Evolutionary conservation across 2,329 filamentous ascomycete species (phyloP), one percentile per base, ranked within the genome.

Genomic region (Cladophialophora yegresii): DNA sequence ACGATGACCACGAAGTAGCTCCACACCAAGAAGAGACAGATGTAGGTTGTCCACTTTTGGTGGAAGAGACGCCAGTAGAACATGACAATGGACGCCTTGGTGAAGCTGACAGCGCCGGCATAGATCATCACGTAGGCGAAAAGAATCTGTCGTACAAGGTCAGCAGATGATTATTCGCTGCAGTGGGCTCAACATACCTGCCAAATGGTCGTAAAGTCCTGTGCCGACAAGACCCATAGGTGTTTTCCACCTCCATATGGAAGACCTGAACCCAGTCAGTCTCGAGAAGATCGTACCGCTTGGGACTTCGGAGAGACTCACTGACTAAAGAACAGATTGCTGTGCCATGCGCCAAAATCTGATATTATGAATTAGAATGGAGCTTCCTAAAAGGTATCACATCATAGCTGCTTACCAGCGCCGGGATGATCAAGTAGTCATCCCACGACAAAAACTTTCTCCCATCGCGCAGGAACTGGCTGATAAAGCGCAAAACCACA

Each of bases 61-160:
- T 28, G 54, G 45, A 57, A 57, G 36, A 57, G 54, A 47, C 54
- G 54, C 54, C 54, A 57, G 54, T 57, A 57, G 54, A 47, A 57
- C 54, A 57, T 57, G 54, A 57, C 54, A 33, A 57, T 57, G 54
- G 54, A 57, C 47, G 54, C 54, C 20, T 57, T 57, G 40, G 54
- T 57, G 54, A 57, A 57, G 54, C 54, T 57, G 54, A 57, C 54
- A 33, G 54, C 54, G 54, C 54, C 54, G 47, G 54, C 54, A 36
- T 57, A 57, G 54, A 57, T 57, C 54, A 57, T 57, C 54, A 57
- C 54, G 54, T 57, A 57, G 36, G 54, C 45, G 54, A 57, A 57
- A 20, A 57, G 54, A 57, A 57, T 57, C 54, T 57, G 54, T 57
- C 32, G 26, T 3, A 28, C 3, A 6, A 6, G 26, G 26, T 28